A percentile compares a stretch with the other conserved stretches of the same genome.
Conservation (phyloP, 495 filamentous ascomycete species). For the Aspergillus olivimuriae region DNA sequence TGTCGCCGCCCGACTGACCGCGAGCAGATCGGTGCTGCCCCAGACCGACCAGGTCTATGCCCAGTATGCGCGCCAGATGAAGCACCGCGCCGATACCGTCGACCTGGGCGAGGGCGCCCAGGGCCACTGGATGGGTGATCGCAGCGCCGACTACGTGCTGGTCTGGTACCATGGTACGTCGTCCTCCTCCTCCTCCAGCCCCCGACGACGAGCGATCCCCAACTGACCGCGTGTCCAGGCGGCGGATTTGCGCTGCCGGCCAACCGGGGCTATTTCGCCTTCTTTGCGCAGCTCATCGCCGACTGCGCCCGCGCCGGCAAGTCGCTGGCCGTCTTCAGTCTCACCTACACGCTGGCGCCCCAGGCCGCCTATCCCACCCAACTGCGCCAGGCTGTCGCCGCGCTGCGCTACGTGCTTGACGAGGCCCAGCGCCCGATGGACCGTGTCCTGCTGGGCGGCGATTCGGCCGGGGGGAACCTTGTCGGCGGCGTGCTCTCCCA, state of each 20-base stretch:
- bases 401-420: slow-evolving; percentile 46
- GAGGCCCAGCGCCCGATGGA: slow-evolving; percentile 31
- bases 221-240: no score
- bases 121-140: slow-evolving; percentile 55
- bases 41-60: slow-evolving; percentile 46
- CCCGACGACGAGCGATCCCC: no score
- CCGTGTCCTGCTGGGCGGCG: slow-evolving; percentile 51
- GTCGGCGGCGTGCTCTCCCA: slow-evolving; percentile 53
- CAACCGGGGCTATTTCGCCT: slow-evolving; percentile 44
- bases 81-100: slow-evolving; percentile 39
- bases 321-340: slow-evolving; percentile 43
- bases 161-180: slow-evolving; percentile 54
- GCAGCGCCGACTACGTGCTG: slow-evolving; percentile 46
- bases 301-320: slow-evolving; percentile 28
- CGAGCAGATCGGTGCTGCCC: slow-evolving; percentile 22
- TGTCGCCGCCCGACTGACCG: no score
- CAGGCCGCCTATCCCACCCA: slow-evolving; percentile 52
- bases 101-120: slow-evolving; percentile 45
- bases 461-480: slow-evolving; percentile 62
- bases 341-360: slow-evolving; percentile 57
- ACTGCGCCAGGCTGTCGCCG: slow-evolving; percentile 48
- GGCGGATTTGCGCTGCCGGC: slow-evolving; percentile 55
- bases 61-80: slow-evolving; percentile 33
- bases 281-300: slow-evolving; percentile 40
- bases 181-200: neutral